These are phyloP conservation scores for Alternaria triticimaculans DNA, from an alignment of 2,329 filamentous ascomycete species.

Conservation along the genomic window DNA sequence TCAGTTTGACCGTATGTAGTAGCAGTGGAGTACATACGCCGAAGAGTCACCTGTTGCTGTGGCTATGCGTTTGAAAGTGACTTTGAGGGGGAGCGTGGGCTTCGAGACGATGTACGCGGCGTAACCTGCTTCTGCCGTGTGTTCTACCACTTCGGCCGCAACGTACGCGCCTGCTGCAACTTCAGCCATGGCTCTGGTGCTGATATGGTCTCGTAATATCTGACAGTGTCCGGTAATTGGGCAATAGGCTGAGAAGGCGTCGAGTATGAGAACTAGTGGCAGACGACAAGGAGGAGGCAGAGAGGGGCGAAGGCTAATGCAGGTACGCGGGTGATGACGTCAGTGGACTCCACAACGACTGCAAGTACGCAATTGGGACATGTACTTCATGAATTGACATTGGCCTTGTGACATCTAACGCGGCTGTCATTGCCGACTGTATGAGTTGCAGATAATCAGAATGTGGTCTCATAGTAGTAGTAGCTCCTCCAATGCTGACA, in stretches of 20 bases:
- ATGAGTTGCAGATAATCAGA: not conserved
- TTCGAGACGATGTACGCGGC: constrained; percentile 53
- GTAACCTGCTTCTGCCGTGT: constrained; percentile 49
- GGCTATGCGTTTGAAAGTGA: constrained; percentile 51
- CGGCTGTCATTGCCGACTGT: not conserved
- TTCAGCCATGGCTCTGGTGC: constrained; percentile 46
- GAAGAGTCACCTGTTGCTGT: constrained; percentile 46
- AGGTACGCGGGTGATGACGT: constrained; percentile 12
- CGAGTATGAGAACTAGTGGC: not conserved
- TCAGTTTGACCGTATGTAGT: not conserved
- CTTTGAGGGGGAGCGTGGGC: constrained; percentile 53
- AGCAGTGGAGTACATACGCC: constrained; percentile 16
- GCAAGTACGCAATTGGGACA: not conserved
- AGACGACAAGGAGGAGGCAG: not conserved
- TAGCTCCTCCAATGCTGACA: not conserved
- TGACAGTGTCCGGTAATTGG: not conserved
- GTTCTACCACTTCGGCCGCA: constrained; percentile 49
- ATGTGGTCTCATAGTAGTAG: not conserved
- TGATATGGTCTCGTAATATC: not conserved
- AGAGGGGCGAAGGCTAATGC: constrained; percentile 5
- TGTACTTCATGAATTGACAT: not conserved
- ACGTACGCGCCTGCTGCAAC: constrained; percentile 48
- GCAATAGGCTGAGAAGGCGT: not conserved
- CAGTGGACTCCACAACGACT: constrained; percentile 6
- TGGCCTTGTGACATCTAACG: not conserved